These are phyloP conservation scores for Penicillium parvum DNA, from an alignment of 495 filamentous ascomycete genomes.

Conservation along the genomic window DNA sequence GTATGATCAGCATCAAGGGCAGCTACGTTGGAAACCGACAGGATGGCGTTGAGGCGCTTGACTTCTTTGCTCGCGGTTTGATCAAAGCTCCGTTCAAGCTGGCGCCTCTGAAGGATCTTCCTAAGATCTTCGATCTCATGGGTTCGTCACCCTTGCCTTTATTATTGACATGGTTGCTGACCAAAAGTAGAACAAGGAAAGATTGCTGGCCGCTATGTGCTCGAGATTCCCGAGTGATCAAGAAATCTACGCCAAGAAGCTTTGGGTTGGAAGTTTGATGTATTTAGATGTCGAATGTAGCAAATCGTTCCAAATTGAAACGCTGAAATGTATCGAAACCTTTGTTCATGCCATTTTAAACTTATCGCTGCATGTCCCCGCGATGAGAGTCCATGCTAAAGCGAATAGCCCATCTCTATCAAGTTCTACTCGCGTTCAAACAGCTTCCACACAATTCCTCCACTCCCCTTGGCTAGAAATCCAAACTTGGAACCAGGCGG, in stretches of 20 bases:
- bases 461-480: too few relatives aligned
- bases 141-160: constrained; percentile 22
- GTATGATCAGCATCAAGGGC: constrained; percentile 87
- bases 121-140: constrained; percentile 71
- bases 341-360: too few relatives aligned
- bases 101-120: constrained; percentile 68
- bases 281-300: not conserved
- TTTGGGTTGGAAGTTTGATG: not conserved
- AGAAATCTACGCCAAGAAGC: not conserved
- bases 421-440: too few relatives aligned
- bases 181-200: constrained; percentile 6
- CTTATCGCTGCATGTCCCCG: too few relatives aligned
- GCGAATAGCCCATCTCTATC: too few relatives aligned
- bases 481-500: too few relatives aligned
- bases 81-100: constrained; percentile 84
- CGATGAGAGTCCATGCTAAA: too few relatives aligned
- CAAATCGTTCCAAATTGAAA: not conserved
- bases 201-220: constrained; percentile 10
- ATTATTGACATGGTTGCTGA: not conserved
- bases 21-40: constrained; percentile 85
- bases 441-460: too few relatives aligned
- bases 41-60: constrained; percentile 78
- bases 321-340: not conserved
- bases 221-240: constrained; percentile 7
- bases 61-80: constrained; percentile 76